Evolutionary conservation across 352 stramenopile genomes (phyloP), one percentile per base, ranked within the genome.

Genomic region (Pythium pyrilobum): DNA sequence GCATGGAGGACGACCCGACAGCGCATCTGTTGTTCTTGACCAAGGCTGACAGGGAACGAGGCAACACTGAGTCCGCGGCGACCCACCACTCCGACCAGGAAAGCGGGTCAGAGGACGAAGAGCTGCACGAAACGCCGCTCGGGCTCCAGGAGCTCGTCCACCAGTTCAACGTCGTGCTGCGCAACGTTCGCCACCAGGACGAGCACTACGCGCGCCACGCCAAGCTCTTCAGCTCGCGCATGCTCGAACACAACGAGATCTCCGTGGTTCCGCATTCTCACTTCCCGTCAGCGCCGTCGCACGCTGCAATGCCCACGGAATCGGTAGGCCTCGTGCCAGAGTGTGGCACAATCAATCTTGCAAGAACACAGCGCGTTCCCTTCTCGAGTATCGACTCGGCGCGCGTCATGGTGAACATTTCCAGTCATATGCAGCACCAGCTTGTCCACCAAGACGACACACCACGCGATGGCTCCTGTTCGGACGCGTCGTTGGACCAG

Each of bases 181-280:
- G 27, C 4, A 54, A 54, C 20, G 75, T 89, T 20, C 74, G 74
- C 1, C 34, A 56, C 8, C 75, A 89, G 48, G 75, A 89, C 45
- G 78, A 89, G 39, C 78, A 89, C 45, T 87, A 87, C 25, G 75
- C 74, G 16, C 71, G 67, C 20, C 58, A 87, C 34, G 34, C 62
- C 27, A 89, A 89, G 59, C 50, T 89, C 2, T 89, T 87, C 39
- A 85, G 63, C 44, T 71, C 78, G 1, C 73, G 78, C 13, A 73
- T 85, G 57, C 74, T 85, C 28, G 75, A 89, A 44, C 73, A 49
- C 36, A 77, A 81, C 44, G 78, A 89, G 52, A 64, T 87, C 13
- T 83, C 78, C 0, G 62, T 85, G 20, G 52, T 74, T 0, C 72
- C 74, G 16, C 40, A 48, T 32, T 5, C n/a, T 32, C 1, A 31